These are phyloP conservation scores for Lentinula sp. DNA, from an alignment of 768 basidiomycete species.

Conservation along the genomic window DNA sequence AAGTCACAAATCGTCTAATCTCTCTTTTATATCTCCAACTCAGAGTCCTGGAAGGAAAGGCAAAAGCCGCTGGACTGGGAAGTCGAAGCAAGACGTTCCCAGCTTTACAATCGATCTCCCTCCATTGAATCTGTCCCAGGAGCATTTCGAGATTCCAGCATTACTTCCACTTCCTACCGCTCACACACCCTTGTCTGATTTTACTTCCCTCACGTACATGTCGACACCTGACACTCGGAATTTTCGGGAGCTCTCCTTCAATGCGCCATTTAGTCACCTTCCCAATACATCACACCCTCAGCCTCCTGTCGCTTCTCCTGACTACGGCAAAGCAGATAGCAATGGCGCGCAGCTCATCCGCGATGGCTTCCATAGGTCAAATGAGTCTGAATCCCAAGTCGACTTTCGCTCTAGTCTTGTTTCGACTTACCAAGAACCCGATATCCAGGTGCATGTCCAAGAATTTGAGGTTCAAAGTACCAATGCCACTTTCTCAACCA, in stretches of 20 bases:
- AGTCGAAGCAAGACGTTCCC: neutral
- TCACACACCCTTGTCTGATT: constrained; percentile 10
- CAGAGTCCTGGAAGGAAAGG: constrained; percentile 1
- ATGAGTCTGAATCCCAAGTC: constrained; percentile 1
- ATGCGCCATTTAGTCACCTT: constrained; percentile 7
- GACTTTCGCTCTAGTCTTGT: neutral
- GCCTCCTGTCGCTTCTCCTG: constrained; percentile 9
- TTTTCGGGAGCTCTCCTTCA: constrained; percentile 9
- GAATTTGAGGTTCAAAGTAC: constrained; percentile 2
- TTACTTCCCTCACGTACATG: constrained; percentile 17
- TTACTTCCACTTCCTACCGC: neutral
- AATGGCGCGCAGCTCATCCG: constrained; percentile 7
- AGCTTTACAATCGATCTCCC: constrained; percentile 11
- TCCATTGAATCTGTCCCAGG: neutral
- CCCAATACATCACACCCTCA: neutral
- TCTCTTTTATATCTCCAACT: constrained; percentile 7
- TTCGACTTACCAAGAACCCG: neutral
- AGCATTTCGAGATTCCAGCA: neutral
- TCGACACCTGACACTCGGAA: constrained; percentile 14
- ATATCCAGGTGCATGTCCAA: neutral
- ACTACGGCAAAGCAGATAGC: constrained; percentile 12
- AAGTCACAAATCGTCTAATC: constrained; percentile 5
- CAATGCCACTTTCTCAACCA: neutral
- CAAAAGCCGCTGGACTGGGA: constrained; percentile 7
- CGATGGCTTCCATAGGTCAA: neutral